Evolutionary conservation across 805 yeast genomes (phyloP).

Genomic region (Saccharomycopsis sp.): DNA sequence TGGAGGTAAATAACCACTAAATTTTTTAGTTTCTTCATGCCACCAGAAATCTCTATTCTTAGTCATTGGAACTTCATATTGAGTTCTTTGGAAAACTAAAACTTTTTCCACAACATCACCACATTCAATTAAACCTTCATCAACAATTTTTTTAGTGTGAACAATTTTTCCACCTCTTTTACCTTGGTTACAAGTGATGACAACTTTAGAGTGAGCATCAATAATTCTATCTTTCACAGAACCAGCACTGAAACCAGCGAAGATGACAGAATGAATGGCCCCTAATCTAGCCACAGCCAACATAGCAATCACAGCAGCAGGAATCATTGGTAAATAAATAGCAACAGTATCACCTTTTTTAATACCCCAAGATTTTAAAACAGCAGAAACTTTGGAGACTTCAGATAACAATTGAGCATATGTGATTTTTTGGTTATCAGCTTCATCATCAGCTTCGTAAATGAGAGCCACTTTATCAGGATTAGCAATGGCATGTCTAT

Average conservation of each 20-base stretch:
- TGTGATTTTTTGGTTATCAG: conserved; percentile 62
- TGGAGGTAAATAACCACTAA: conserved; percentile 80
- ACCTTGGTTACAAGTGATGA: conserved; percentile 92
- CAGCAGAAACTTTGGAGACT: conserved; percentile 80
- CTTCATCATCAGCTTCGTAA: conserved; percentile 90
- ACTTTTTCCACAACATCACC: conserved; percentile 72
- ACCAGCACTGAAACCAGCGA: conserved; percentile 94
- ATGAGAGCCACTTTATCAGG: conserved; percentile 81
- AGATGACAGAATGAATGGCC: conserved; percentile 91
- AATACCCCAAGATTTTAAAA: conserved; percentile 77
- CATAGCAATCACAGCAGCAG: conserved; percentile 91
- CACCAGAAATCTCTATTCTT: conserved; percentile 88
- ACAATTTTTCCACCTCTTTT: conserved; percentile 93
- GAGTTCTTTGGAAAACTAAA: conserved; percentile 79
- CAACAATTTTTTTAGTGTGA: conserved; percentile 88
- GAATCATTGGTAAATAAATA: conserved; percentile 94
- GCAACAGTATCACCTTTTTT: conserved; percentile 94
- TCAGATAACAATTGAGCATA: conserved; percentile 79
- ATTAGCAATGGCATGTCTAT: conserved; percentile 81
- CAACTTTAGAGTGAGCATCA: conserved; percentile 77
- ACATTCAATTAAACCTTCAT: conserved; percentile 67
- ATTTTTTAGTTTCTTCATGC: conserved; percentile 80
- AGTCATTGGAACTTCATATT: conserved; percentile 57
- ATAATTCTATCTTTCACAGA: conserved; percentile 83
- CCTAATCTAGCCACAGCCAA: conserved; percentile 90